These are phyloP conservation scores for Leccinum pseudoinsigne DNA, from an alignment of 1,284 basidiomycete species.

Conservation along the genomic window DNA sequence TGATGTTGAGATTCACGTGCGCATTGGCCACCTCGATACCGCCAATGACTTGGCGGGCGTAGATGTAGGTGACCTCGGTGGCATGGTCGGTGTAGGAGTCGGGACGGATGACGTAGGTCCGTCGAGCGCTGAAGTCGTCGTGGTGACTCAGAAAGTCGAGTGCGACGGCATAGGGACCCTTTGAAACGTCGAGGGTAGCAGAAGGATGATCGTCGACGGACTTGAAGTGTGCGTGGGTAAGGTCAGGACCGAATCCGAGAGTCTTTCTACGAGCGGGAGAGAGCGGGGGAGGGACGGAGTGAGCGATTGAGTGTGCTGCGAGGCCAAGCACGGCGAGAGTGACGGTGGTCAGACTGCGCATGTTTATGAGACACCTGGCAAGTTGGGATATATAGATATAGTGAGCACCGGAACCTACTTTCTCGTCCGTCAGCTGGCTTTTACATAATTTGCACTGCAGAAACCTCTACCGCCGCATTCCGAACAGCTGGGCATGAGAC, in stretches of 20 bases:
- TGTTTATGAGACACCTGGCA: constrained; percentile 13
- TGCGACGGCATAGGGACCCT: constrained; percentile 61
- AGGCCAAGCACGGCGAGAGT: constrained; percentile 39
- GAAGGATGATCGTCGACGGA: constrained; percentile 39
- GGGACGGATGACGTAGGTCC: constrained; percentile 59
- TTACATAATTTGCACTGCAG: too few species aligned
- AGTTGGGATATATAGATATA: neutral
- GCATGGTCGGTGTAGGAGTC: constrained; percentile 86
- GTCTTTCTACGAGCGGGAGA: constrained; percentile 57
- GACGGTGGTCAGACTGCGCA: constrained; percentile 36
- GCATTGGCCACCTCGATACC: constrained; percentile 88
- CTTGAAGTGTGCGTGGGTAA: constrained; percentile 70
- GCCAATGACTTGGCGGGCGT: constrained; percentile 77
- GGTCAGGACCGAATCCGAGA: constrained; percentile 75
- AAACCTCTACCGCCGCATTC: too few species aligned
- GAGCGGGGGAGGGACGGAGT: constrained; percentile 19
- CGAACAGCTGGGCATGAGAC: too few species aligned
- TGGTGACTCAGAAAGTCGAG: constrained; percentile 51
- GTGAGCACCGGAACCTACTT: too few species aligned
- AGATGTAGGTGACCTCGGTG: constrained; percentile 85
- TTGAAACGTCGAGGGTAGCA: constrained; percentile 35
- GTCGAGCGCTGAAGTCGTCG: constrained; percentile 32
- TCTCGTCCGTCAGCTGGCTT: too few species aligned
- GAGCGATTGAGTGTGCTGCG: constrained; percentile 34
- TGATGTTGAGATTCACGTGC: constrained; percentile 89